Base-by-base conservation (phyloP, 352 stramenopile species). In the Phytophthora sp. region DNA sequence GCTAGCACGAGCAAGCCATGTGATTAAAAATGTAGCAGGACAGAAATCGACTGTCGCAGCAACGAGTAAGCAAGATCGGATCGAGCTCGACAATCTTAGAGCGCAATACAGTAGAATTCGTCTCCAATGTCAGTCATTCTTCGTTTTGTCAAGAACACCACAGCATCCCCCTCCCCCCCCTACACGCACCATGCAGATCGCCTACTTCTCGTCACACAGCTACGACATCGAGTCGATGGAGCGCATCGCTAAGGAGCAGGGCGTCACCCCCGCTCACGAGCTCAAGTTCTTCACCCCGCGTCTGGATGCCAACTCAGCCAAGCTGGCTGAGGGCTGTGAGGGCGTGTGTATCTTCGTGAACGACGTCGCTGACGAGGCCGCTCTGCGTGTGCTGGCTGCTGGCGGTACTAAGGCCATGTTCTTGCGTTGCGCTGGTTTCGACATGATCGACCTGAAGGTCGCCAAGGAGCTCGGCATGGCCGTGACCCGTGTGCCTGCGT, bases 271-370 rank as follows among this genome's bases (percentile, higher is more conserved):
- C 23, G 35, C 66, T 0, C 72, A 90, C 66, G 74, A 88, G 63
- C 68, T 90, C 47, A 51, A 71, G 54, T 87, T 89, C 73, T 84
- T 88, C 36, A 42, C 64, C 31, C 74, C 76, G 50, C 81, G 81
- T 29, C 63, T 92, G 27, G 82, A 74, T 56, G 50, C 49, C 30
- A 70, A 72, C 47, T 90, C 79, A 0, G 82, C 77, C 16, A 63
- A 75, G 51, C 67, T 93, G 39, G 80, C 84, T 0, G 63, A 78
- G 4, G 74, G 74, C 9, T 89, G 72, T 57, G 82, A 93, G 45
- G 80, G 41, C 38, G 79, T 90, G 20, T 77, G 86, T 29, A 88
- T 94, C 64, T 96, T 95, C 66, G 89, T 96, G 38, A 96, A 95
- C 69, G 88, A 96, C 70, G 77, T 73, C 4, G 85, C 86, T 18